Conservation (phyloP, 257 asterid genomes). For the Solanum chmielewskii region DNA sequence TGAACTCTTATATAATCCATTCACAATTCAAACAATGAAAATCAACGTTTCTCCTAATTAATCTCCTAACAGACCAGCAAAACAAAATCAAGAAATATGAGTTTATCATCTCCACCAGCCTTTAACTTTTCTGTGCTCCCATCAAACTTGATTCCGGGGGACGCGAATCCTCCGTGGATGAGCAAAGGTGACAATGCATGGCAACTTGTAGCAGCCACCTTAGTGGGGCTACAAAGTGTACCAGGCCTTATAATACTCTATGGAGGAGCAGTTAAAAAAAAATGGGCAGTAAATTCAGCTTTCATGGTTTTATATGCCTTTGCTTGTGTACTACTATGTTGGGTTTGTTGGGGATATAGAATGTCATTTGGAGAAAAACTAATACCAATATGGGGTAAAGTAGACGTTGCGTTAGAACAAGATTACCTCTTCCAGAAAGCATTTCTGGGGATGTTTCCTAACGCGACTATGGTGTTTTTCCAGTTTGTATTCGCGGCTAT, state of each 20-base stretch:
- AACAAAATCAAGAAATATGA: background rate
- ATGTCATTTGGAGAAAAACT: constrained; percentile 41
- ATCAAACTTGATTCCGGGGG: constrained; percentile 7
- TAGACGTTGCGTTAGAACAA: constrained; percentile 37
- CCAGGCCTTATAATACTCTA: constrained; percentile 57
- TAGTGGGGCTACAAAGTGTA: constrained; percentile 54
- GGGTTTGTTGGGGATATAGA: constrained; percentile 65
- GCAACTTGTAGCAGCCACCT: constrained; percentile 56
- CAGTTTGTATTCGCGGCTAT: constrained; percentile 67
- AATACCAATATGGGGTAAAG: constrained; percentile 48
- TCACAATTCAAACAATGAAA: background rate
- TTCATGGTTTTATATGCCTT: constrained; percentile 68
- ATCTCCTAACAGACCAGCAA: background rate
- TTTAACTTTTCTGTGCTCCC: constrained; percentile 15
- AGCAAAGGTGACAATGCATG: constrained; percentile 65
- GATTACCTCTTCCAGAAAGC: constrained; percentile 24
- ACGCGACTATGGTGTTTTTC: constrained; percentile 57
- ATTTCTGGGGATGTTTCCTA: constrained; percentile 43
- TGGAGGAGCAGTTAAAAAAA: constrained; percentile 62
- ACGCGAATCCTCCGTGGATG: constrained; percentile 41
- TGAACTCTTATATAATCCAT: background rate
- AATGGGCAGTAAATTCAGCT: constrained; percentile 72
- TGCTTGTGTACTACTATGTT: constrained; percentile 49
- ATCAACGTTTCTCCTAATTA: background rate
- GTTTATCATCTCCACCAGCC: background rate